Conservation (phyloP, 768 basidiomycete species). For the Baorangia bicolor region DNA sequence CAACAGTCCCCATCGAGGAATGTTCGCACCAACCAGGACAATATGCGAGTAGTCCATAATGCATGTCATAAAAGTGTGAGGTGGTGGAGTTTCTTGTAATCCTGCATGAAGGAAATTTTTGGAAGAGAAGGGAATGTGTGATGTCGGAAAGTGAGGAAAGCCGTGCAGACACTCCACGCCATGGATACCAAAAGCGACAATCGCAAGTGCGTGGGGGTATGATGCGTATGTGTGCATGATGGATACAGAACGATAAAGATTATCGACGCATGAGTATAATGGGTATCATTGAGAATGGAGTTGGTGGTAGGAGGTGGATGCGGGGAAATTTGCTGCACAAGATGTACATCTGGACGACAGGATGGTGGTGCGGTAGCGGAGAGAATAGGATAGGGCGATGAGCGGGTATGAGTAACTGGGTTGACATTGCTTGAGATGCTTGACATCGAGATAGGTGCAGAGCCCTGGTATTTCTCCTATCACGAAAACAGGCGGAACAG, state of each 20-base stretch:
- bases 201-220: conserved; percentile 25
- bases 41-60: conserved; percentile 29
- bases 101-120: conserved; percentile 18
- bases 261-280: conserved; percentile 29
- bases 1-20: conserved; percentile 9
- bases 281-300: conserved; percentile 24
- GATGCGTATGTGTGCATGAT: conserved; percentile 29
- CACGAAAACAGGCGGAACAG: conserved; percentile 27
- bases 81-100: conserved; percentile 18
- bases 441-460: conserved; percentile 18
- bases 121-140: conserved; percentile 14
- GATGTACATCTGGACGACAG: conserved; percentile 18
- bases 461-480: conserved; percentile 31
- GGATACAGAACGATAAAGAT: conserved; percentile 36
- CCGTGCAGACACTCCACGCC: conserved; percentile 16
- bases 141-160: conserved; percentile 10
- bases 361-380: conserved; percentile 3
- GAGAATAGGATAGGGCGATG: background rate
- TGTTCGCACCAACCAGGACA: conserved; percentile 20
- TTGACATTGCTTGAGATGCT: conserved; percentile 7
- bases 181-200: conserved; percentile 18
- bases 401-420: background rate
- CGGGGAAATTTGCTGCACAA: conserved; percentile 21
- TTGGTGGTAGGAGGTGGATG: conserved; percentile 10
- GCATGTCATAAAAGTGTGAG: conserved; percentile 27